Conservation (phyloP, 148 eudicot genomes). For the Heliosperma pusillum region DNA sequence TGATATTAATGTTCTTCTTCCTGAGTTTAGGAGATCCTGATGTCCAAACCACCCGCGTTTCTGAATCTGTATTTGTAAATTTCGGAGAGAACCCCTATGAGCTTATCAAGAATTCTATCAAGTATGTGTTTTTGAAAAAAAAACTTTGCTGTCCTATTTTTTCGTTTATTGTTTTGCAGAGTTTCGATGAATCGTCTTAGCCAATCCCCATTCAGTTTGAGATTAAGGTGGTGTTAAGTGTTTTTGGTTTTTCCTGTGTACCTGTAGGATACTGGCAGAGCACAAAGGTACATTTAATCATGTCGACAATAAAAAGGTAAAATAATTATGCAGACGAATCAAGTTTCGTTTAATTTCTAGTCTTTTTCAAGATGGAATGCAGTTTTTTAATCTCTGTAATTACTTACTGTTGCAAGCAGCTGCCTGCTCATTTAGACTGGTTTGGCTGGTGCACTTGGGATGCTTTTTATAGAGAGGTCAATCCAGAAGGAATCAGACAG, state of each 20-base stretch:
- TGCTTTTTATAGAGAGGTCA: conserved; percentile 60
- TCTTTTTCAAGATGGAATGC: not conserved
- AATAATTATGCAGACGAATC: not conserved
- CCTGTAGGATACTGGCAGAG: conserved; percentile 46
- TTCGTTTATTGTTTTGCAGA: no score
- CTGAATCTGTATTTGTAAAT: conserved; percentile 49
- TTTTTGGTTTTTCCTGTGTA: not conserved
- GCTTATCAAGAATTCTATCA: conserved; percentile 49
- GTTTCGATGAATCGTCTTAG: no score
- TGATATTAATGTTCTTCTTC: not conserved
- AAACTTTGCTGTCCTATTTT: no score
- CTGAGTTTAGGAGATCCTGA: conserved; percentile 45
- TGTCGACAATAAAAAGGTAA: conserved; percentile 56
- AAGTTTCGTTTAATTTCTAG: not conserved
- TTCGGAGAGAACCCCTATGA: conserved; percentile 52
- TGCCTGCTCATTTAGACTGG: conserved; percentile 60
- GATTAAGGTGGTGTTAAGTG: not conserved
- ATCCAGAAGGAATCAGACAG: conserved; percentile 47
- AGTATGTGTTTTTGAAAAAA: conserved; percentile 29
- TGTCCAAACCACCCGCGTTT: conserved; percentile 37
- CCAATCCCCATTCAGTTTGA: no score
- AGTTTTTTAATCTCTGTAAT: conserved; percentile 3
- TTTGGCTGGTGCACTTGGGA: conserved; percentile 80
- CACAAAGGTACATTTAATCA: conserved; percentile 57
- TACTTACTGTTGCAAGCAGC: conserved; percentile 24